Evolutionary conservation across 2,329 filamentous ascomycete genomes (phyloP).

Genomic region (Pseudogymnoascus sp.): DNA sequence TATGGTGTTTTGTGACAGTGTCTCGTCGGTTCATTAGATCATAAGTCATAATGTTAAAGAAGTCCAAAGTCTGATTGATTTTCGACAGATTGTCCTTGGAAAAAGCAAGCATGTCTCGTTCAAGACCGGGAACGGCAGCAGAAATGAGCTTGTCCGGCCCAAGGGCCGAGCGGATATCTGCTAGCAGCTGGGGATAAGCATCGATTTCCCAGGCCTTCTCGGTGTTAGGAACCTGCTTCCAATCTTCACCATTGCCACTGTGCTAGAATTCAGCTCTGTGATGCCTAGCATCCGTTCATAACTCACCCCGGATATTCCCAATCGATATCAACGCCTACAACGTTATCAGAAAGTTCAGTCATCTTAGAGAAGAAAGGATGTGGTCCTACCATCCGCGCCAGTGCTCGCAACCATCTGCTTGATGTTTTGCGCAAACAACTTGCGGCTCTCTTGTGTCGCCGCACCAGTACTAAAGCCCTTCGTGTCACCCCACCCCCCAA

Average conservation of each 20-base stretch:
- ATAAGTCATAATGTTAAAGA: slow-evolving; percentile 64
- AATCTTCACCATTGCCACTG: slow-evolving; percentile 60
- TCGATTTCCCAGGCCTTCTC: slow-evolving; percentile 53
- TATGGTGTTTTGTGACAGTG: slow-evolving; percentile 55
- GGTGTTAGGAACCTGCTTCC: slow-evolving; percentile 54
- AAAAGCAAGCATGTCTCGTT: slow-evolving; percentile 60
- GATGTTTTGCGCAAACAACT: slow-evolving; percentile 55
- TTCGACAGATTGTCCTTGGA: slow-evolving; percentile 47
- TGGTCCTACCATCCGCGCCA: slow-evolving; percentile 54
- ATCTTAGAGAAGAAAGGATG: background rate
- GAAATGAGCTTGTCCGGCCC: slow-evolving; percentile 52
- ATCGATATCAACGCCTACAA: slow-evolving; percentile 31
- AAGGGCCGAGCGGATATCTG: slow-evolving; percentile 49
- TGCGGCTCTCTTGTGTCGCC: slow-evolving; percentile 40
- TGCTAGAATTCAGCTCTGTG: background rate
- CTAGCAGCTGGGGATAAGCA: slow-evolving; percentile 53
- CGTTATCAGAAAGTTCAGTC: slow-evolving; percentile 15
- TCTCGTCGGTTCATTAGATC: slow-evolving; percentile 64
- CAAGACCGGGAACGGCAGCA: slow-evolving; percentile 58
- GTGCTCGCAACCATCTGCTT: slow-evolving; percentile 51
- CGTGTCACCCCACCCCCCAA: slow-evolving; percentile 68
- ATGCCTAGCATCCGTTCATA: background rate
- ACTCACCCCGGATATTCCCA: slow-evolving; percentile 44
- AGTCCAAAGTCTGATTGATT: slow-evolving; percentile 53
- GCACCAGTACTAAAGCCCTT: slow-evolving; percentile 53